Base-by-base conservation (phyloP, 2,329 filamentous ascomycete species). In the Fusarium circinatum region DNA sequence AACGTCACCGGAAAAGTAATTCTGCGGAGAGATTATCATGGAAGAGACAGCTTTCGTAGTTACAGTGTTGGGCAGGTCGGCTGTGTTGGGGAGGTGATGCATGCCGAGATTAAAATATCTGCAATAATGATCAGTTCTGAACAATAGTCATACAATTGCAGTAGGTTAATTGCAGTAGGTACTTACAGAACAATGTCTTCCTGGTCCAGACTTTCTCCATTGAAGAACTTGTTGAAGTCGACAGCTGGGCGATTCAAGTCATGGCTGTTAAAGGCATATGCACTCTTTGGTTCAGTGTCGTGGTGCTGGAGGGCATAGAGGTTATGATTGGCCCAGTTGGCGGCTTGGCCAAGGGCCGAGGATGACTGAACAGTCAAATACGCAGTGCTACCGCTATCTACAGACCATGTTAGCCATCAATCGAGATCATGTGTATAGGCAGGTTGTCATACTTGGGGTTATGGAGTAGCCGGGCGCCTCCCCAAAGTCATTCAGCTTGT, bases 331-430 rank as follows among this genome's bases (percentile, higher is more conserved):
- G 87, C 85, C 82, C 85, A 90, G 30, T 82, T 79, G 1, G 83
- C 86, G 1, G 86, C 82, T 41, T 86, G 84, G 17, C 78, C 81
- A 2, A 87, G 77, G 20, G 84, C 85, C 17, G 82, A 84, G 9
- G 86, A 88, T 74, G 89, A 83, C 36, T 83, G 60, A 20, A 88
- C 83, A 0, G 87, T 88, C 42, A 89, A 75, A 69, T 88, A 84
- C 3, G 66, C 66, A n/a, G 71, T 71, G 32, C 66, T 57, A 1
- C 71, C 71, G 10, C 66, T 74, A 5, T 74, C 71, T 74, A 13
- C 8, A 32, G 34, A 28, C 3, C 1, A 3, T 2, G 18, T 74
- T 24, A 74, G 56, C 30, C 6, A 12, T 4, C 3, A 4, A 12
- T 13, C 6, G 3, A 4, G 5, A 5, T 2, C 5, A 2, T 34